A percentile compares a stretch with the other conserved stretches of the same genome.
phyloP scores from a whole-genome alignment of 2,329 filamentous ascomycete genomes.

The Drechmeria coniospora region DNA sequence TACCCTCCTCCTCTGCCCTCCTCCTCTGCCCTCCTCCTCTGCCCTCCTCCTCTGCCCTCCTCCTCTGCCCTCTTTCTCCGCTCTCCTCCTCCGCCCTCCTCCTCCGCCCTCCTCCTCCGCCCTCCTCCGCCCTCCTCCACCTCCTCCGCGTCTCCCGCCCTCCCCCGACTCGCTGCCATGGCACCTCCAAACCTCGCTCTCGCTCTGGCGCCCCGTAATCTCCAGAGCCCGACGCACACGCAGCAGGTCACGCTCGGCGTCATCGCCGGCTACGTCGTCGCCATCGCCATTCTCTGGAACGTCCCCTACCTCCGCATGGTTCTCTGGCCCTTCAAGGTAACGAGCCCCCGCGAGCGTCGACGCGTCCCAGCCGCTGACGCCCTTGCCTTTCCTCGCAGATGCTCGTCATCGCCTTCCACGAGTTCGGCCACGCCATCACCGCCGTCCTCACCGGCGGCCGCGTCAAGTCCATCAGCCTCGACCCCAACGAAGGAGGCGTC shows the following conservation, averaged over 20 bases:
- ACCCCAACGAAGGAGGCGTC: slow-evolving; percentile 65
- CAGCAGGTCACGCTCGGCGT: slow-evolving; percentile 57
- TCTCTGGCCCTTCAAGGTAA: slow-evolving; percentile 68
- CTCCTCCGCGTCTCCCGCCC: too few species aligned
- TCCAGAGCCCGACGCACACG: slow-evolving; percentile 46
- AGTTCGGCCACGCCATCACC: slow-evolving; percentile 61
- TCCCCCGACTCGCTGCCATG: too few species aligned
- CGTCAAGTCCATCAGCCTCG: slow-evolving; percentile 59
- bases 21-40: too few species aligned
- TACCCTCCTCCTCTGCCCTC: too few species aligned
- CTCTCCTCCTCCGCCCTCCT: too few species aligned
- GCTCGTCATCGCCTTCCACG: slow-evolving; percentile 73
- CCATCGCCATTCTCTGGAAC: slow-evolving; percentile 67
- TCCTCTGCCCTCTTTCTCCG: too few species aligned
- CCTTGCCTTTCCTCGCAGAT: slow-evolving; percentile 31
- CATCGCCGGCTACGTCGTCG: slow-evolving; percentile 55
- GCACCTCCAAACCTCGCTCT: too few species aligned
- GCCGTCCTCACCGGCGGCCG: slow-evolving; percentile 57
- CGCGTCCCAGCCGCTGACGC: neutral
- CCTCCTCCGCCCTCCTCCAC: too few species aligned
- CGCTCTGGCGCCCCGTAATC: too few species aligned
- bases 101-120: too few species aligned
- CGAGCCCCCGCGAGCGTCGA: slow-evolving; percentile 2
- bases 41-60: too few species aligned
- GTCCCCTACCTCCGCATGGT: slow-evolving; percentile 59